Evolutionary conservation across 2,329 filamentous ascomycete species (phyloP), one percentile per base, ranked within the genome.

Genomic region (Nigrospora oryzae): DNA sequence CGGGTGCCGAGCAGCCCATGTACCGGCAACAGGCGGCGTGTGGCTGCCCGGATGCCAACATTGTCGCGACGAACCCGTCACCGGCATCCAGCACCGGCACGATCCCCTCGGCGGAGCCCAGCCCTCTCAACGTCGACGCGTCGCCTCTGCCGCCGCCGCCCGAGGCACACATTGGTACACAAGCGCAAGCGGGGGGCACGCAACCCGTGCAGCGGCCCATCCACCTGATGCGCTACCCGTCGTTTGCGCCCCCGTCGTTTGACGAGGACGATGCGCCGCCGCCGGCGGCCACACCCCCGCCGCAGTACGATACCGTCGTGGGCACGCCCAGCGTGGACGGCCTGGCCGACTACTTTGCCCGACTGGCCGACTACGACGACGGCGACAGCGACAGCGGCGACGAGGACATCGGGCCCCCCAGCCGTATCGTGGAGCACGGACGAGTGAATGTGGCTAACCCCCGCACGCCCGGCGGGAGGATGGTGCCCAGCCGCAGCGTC

Each of bases 181-280:
- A 55, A 54, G 47, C 55, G 55, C 50, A 49, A 12, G 49, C 50
- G 10, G 48, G 46, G 38, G 40, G 53, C 15, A 53, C 51, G 15
- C 54, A 56, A 49, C 48, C 52, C 4, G 51, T 60, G 14, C 58
- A 62, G 40, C 53, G 59, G 30, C 89, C 90, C 0, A 94, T 95
- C 43, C 90, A 95, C 61, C 74, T 95, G 2, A 66, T 95, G 31
- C 82, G 90, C 19, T 77, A 81, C 6, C 90, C 90, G 0, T 94
- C 88, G 0, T 95, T 89, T 66, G 89, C 89, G 47, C 90, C 90
- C 2, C 89, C 90, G 0, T 80, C 87, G 0, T 95, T 95, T 57
- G 84, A 93, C 49, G 88, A 88, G 5, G 85, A 94, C 43, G 75
- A 81, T 5, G 82, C 86, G 0, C 86, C 87, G 4, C 85, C 85